These are phyloP conservation scores for Aspergillus sp. DNA, from an alignment of 2,329 filamentous ascomycete genomes.

Conservation along the genomic window DNA sequence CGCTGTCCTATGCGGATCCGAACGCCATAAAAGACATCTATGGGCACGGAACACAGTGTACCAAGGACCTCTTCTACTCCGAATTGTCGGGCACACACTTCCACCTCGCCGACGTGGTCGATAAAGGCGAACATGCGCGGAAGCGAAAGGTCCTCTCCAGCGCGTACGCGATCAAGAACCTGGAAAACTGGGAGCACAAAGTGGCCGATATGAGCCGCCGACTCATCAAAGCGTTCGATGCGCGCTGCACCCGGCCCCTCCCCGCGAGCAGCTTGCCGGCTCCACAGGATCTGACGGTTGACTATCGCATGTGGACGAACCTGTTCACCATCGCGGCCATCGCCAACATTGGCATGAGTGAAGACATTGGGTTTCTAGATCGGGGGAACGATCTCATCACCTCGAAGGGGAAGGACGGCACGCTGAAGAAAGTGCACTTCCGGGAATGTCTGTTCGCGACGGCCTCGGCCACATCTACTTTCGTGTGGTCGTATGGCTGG, in stretches of 20 bases:
- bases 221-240: conserved; percentile 36
- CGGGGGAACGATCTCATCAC: conserved; percentile 30
- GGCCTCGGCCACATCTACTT: conserved; percentile 11
- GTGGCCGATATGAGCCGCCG: conserved; percentile 36
- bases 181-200: conserved; percentile 43
- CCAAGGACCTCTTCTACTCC: conserved; percentile 35
- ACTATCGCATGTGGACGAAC: conserved; percentile 38
- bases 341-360: conserved; percentile 38
- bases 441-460: conserved; percentile 17
- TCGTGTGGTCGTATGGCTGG: conserved; percentile 25
- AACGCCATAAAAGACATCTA: conserved; percentile 36
- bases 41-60: conserved; percentile 34
- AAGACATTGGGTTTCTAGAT: conserved; percentile 37
- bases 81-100: conserved; percentile 29
- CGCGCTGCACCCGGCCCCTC: conserved; percentile 26
- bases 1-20: conserved; percentile 12
- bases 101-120: conserved; percentile 39
- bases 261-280: neutral
- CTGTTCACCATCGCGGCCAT: conserved; percentile 41
- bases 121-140: conserved; percentile 37
- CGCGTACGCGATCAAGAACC: conserved; percentile 41
- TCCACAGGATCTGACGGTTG: conserved; percentile 28
- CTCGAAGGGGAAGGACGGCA: conserved; percentile 23
- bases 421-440: conserved; percentile 16
- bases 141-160: conserved; percentile 40